Evolutionary conservation across 140 eudicot genomes (phyloP).

Genomic region (Oenanthe javanica): DNA sequence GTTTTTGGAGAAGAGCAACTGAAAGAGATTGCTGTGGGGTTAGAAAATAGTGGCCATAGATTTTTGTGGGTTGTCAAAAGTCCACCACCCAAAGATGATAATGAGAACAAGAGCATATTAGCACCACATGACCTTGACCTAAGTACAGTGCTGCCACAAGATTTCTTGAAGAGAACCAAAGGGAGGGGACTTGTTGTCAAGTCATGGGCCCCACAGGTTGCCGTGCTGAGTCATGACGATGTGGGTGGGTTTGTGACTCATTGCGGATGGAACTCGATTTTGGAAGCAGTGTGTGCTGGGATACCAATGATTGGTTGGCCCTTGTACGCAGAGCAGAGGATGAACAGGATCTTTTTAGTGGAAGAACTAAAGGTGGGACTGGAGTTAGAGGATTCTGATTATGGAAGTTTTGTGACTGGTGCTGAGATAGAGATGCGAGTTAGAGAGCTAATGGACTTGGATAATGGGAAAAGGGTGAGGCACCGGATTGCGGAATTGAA

Average conservation of each 20-base stretch:
- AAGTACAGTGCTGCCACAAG: conserved; percentile 36
- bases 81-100: conserved; percentile 13
- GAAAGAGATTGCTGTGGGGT: conserved; percentile 45
- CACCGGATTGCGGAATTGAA: conserved; percentile 27
- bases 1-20: conserved; percentile 34
- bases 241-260: conserved; percentile 69
- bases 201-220: conserved; percentile 62
- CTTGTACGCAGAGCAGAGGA: conserved; percentile 50
- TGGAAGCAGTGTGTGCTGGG: conserved; percentile 46
- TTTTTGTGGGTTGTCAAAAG: conserved; percentile 43
- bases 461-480: conserved; percentile 27
- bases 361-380: conserved; percentile 48
- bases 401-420: conserved; percentile 31
- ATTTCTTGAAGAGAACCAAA: conserved; percentile 36
- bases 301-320: conserved; percentile 73
- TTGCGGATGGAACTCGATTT: conserved; percentile 65
- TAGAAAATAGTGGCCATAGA: conserved; percentile 38
- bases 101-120: background rate
- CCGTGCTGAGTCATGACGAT: conserved; percentile 35
- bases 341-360: conserved; percentile 41
- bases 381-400: conserved; percentile 23
- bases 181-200: conserved; percentile 48
- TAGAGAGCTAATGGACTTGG: conserved; percentile 40
- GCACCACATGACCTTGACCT: conserved; percentile 25
- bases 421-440: conserved; percentile 34